Conservation (phyloP, 1,284 basidiomycete genomes). For the Ustilago lituana region DNA sequence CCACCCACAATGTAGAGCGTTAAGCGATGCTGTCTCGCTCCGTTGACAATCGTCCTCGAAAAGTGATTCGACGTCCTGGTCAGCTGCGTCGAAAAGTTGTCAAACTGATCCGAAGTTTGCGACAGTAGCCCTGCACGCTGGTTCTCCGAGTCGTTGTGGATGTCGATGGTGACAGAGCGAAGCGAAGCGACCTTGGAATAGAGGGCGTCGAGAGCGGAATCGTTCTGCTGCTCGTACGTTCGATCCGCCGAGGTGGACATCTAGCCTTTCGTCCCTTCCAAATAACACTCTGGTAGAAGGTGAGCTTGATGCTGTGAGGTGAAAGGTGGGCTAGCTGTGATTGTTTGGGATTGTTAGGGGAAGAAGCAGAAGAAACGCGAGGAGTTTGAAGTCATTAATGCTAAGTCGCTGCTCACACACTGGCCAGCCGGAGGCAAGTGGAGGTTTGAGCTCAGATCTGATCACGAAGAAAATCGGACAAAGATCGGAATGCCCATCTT, state of each 20-base stretch:
- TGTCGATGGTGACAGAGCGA: slow-evolving; percentile 61
- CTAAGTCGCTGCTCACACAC: background rate
- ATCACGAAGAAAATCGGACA: background rate
- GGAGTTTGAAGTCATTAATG: background rate
- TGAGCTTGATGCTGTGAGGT: no score
- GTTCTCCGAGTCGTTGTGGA: slow-evolving; percentile 60
- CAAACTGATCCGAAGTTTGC: slow-evolving; percentile 51
- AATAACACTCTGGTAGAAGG: no score
- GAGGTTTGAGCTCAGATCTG: no score
- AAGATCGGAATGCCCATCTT: no score
- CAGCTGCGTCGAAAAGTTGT: slow-evolving; percentile 39
- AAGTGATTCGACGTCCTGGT: slow-evolving; percentile 52
- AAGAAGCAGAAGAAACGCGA: background rate
- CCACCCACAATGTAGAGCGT: slow-evolving; percentile 53
- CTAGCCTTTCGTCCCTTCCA: slow-evolving; percentile 8
- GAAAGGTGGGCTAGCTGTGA: no score
- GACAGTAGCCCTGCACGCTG: slow-evolving; percentile 42
- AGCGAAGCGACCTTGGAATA: slow-evolving; percentile 59
- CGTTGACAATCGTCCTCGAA: slow-evolving; percentile 35
- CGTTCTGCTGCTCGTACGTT: slow-evolving; percentile 64
- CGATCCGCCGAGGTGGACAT: slow-evolving; percentile 56
- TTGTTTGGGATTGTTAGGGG: no score
- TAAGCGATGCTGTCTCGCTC: slow-evolving; percentile 49
- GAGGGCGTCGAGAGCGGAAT: slow-evolving; percentile 57
- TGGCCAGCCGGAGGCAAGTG: no score